Evolutionary conservation across 2,329 filamentous ascomycete genomes (phyloP).

Genomic region (Neoascochyta sp.): DNA sequence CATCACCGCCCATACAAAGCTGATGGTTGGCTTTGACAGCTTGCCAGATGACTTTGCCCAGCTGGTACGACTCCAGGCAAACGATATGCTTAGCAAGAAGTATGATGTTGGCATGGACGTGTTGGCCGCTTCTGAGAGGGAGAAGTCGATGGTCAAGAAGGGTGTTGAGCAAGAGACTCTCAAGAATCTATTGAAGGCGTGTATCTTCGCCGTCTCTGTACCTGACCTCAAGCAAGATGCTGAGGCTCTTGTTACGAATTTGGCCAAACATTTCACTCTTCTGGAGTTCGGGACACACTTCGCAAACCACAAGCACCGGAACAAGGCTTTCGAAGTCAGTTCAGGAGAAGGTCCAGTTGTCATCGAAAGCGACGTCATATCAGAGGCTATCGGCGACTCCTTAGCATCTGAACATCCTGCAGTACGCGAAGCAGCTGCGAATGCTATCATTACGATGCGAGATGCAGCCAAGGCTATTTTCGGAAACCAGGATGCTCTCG

Average conservation of each 20-base stretch:
- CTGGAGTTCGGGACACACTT: constrained; percentile 86
- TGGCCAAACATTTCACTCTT: constrained; percentile 86
- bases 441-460: constrained; percentile 73
- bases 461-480: constrained; percentile 75
- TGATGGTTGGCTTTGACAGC: constrained; percentile 81
- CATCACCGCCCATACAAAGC: constrained; percentile 82
- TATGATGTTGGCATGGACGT: constrained; percentile 66
- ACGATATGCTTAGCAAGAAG: constrained; percentile 74
- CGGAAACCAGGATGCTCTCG: constrained; percentile 66
- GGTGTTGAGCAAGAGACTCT: constrained; percentile 75
- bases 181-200: constrained; percentile 83
- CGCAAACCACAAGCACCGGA: constrained; percentile 71
- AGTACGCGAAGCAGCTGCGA: constrained; percentile 78
- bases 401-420: constrained; percentile 78
- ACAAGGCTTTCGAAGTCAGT: constrained; percentile 76
- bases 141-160: constrained; percentile 83
- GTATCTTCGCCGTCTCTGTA: constrained; percentile 80
- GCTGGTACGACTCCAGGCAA: constrained; percentile 80
- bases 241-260: constrained; percentile 68
- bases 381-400: constrained; percentile 85
- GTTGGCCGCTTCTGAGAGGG: constrained; percentile 71
- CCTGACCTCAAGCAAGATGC: constrained; percentile 76
- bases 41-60: constrained; percentile 86
- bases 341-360: constrained; percentile 83
- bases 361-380: constrained; percentile 81